A percentile compares a stretch with the other conserved stretches of the same genome.
Conservation (phyloP, 176 grass and related monocot species). For the Musa itinerans region DNA sequence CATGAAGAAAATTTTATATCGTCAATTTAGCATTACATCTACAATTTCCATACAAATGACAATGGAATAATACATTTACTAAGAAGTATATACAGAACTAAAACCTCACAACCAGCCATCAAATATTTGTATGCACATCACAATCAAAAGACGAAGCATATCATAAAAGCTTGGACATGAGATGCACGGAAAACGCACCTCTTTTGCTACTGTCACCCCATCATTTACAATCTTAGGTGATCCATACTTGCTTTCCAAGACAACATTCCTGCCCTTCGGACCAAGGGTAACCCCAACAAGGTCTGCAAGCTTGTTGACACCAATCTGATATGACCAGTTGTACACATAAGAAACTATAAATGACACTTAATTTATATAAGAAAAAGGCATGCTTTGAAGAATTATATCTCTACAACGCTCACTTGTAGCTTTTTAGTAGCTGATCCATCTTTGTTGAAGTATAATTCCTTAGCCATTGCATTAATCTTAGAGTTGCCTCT, state of each 20-base stretch:
- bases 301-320: conserved; percentile 87
- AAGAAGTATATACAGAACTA: too few relatives aligned
- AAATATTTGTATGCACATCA: not conserved
- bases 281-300: conserved; percentile 85
- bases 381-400: not conserved
- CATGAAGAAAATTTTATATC: too few relatives aligned
- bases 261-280: conserved; percentile 93
- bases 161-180: not conserved
- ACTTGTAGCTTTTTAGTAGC: conserved; percentile 89
- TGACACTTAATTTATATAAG: not conserved
- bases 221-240: conserved; percentile 89
- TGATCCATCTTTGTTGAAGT: conserved; percentile 98
- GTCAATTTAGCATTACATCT: too few relatives aligned
- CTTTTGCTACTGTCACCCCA: conserved; percentile 41
- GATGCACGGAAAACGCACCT: not conserved
- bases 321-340: conserved; percentile 29
- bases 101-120: not conserved
- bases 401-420: not conserved
- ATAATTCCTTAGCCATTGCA: conserved; percentile 66
- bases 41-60: too few relatives aligned
- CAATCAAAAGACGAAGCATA: not conserved
- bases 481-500: conserved; percentile 27
- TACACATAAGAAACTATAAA: not conserved
- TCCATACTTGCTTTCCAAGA: conserved; percentile 91
- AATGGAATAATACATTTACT: too few relatives aligned